Evolutionary conservation across 768 basidiomycete species (phyloP), one percentile per base, ranked within the genome.

Genomic region (Termitomyces heimii): DNA sequence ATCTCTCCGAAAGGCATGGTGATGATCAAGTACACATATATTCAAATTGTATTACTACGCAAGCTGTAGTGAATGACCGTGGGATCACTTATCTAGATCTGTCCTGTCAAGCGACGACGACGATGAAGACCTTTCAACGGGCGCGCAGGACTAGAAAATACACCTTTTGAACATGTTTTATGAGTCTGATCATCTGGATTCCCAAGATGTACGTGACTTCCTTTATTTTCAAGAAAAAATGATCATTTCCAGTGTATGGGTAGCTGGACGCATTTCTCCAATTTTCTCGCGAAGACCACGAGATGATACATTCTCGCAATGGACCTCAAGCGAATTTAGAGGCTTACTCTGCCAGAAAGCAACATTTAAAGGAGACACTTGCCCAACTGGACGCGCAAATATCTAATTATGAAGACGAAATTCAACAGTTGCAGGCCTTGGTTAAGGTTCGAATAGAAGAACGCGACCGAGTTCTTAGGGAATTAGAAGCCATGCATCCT

Each of bases 1-100:
- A 93, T 75, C 72, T 94, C 92, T 26, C 92, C 91, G 63, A 94
- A 94, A 14, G 91, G 89, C 92, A 94, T 92, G 53, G 37, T 48
- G 35, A 29, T 40, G n/a, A 24, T 34, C 8, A 9, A 50, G 42
- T 16, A 18, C 9, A 29, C 32, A 34, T 14, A 46, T 24, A 39
- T 26, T 12, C 5, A 10, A 35, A 39, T 28, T 50, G 10, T 37
- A n/a, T 4, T 31, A 52, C 26, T 31, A 22, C 10, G 3, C 32
- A 32, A 32, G 12, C 34, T 16, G 8, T 14, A 1, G 34, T n/a
- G 9, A 10, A n/a, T 52, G 47, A 9, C 32, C 34, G 44, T 46
- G 51, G 47, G 54, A 56, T 42, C 34, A 18, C 35, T 18, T 18
- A 37, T 5, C 46, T 31, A 37, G n/a, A 24, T 31, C 18, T 20